Evolutionary conservation across 257 asterid genomes (phyloP).

Genomic region (Plantago elongata): DNA sequence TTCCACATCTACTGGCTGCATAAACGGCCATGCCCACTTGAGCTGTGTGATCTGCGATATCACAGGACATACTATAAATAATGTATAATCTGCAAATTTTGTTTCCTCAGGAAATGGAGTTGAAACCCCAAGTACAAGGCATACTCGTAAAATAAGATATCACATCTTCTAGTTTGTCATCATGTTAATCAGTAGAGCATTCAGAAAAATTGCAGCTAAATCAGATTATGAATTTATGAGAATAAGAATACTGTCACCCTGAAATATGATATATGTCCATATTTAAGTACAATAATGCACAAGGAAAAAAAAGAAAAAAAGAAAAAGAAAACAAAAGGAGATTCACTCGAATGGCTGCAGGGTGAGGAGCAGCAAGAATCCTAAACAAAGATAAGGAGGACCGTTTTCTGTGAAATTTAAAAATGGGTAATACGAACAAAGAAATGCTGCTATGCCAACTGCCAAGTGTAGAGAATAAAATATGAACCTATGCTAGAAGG

Average conservation of each 20-base stretch:
- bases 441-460: no score
- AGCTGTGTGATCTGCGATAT: slow-evolving; percentile 77
- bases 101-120: slow-evolving; percentile 1
- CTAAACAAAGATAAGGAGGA: not conserved
- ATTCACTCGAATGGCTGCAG: no score
- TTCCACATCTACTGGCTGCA: slow-evolving; percentile 96
- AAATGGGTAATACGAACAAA: no score
- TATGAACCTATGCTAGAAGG: no score
- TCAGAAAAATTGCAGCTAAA: slow-evolving; percentile 10
- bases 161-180: slow-evolving; percentile 4
- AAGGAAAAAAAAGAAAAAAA: not conserved
- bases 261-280: no score
- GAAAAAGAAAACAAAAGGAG: not conserved
- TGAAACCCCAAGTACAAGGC: slow-evolving; percentile 9
- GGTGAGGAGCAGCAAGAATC: not conserved
- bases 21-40: slow-evolving; percentile 96
- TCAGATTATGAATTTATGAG: slow-evolving; percentile 5
- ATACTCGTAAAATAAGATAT: slow-evolving; percentile 5
- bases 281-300: not conserved
- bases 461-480: no score
- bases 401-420: no score
- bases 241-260: slow-evolving; percentile 10
- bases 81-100: slow-evolving; percentile 3
- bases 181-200: not conserved
- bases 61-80: slow-evolving; percentile 22